Percentiles rank a stretch among this genome's conserved stretches.
phyloP scores from a whole-genome alignment of 495 filamentous ascomycete species.

The Pyrenula aspistea region DNA sequence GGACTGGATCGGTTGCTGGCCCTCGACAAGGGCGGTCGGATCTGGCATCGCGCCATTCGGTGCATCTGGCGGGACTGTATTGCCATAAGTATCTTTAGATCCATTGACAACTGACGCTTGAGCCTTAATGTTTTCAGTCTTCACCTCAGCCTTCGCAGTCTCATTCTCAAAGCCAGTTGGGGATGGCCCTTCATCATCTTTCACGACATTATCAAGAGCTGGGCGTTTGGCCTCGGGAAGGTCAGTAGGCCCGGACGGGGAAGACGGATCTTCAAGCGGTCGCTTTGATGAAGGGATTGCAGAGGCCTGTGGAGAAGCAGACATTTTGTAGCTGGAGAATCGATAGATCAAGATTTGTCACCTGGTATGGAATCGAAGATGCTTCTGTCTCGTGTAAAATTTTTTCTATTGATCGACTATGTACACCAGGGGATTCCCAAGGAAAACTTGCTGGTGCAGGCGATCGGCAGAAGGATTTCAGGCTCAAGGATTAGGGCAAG shows the following conservation, averaged over 20 bases:
- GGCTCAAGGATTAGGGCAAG: neutral
- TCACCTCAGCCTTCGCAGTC: conserved; percentile 35
- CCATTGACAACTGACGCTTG: conserved; percentile 27
- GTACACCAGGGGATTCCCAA: conserved; percentile 79
- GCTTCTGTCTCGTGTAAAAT: conserved; percentile 24
- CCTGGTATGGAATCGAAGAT: conserved; percentile 18
- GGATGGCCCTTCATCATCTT: conserved; percentile 28
- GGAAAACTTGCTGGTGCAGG: conserved; percentile 82
- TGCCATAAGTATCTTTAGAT: conserved; percentile 38
- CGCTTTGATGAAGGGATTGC: conserved; percentile 68
- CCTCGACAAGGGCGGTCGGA: conserved; percentile 18
- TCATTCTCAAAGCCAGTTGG: conserved; percentile 16
- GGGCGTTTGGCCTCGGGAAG: conserved; percentile 96
- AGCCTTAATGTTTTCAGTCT: conserved; percentile 40
- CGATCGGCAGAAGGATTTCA: conserved; percentile 22
- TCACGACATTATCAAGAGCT: conserved; percentile 82
- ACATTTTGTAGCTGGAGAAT: conserved; percentile 35
- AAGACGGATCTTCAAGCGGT: conserved; percentile 91
- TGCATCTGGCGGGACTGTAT: conserved; percentile 68
- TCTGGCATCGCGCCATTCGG: conserved; percentile 35
- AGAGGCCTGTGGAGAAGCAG: conserved; percentile 45
- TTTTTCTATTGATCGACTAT: conserved; percentile 57
- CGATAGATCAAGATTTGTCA: conserved; percentile 17
- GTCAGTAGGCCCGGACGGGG: conserved; percentile 77
- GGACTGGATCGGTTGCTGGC: conserved; percentile 54